Evolutionary conservation across 371 early-diverging fungal genomes (phyloP).

Genomic region (Mucor irregularis): DNA sequence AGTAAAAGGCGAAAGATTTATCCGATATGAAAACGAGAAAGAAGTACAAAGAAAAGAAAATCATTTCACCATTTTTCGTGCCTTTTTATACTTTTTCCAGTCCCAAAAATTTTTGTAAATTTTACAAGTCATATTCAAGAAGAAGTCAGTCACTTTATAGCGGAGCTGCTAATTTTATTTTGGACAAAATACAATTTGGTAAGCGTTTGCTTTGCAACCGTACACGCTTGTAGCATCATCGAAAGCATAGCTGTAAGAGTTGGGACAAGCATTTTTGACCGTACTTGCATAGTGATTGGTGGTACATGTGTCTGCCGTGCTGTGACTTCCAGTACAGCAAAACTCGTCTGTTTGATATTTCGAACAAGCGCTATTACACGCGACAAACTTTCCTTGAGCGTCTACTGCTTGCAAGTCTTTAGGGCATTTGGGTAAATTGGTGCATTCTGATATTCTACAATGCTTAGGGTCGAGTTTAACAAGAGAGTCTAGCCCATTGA

Average conservation of each 20-base stretch:
- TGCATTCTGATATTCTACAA: slow-evolving; percentile 19
- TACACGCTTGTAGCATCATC: slow-evolving; percentile 50
- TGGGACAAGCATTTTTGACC: slow-evolving; percentile 34
- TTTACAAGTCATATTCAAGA: not conserved
- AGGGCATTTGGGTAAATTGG: slow-evolving; percentile 18
- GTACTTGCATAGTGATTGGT: slow-evolving; percentile 27
- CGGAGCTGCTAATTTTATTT: slow-evolving; percentile 10
- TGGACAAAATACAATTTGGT: slow-evolving; percentile 51
- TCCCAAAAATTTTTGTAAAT: not conserved
- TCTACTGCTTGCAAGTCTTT: slow-evolving; percentile 15
- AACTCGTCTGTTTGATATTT: slow-evolving; percentile 26
- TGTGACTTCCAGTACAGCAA: slow-evolving; percentile 35
- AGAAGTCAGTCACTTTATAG: not conserved
- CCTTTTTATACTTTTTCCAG: slow-evolving; percentile 37
- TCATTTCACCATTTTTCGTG: not conserved
- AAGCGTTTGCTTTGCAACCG: slow-evolving; percentile 37
- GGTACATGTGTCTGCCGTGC: slow-evolving; percentile 23
- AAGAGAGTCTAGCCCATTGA: not conserved
- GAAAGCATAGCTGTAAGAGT: slow-evolving; percentile 48
- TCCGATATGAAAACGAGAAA: slow-evolving; percentile 51
- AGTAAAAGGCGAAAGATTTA: slow-evolving; percentile 61
- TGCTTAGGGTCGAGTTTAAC: slow-evolving; percentile 5
- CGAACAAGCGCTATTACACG: slow-evolving; percentile 37
- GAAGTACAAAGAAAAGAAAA: slow-evolving; percentile 31
- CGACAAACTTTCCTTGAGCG: slow-evolving; percentile 17